Evolutionary conservation across 495 filamentous ascomycete genomes (phyloP).

Genomic region (Hypomontagnella monticulosa): DNA sequence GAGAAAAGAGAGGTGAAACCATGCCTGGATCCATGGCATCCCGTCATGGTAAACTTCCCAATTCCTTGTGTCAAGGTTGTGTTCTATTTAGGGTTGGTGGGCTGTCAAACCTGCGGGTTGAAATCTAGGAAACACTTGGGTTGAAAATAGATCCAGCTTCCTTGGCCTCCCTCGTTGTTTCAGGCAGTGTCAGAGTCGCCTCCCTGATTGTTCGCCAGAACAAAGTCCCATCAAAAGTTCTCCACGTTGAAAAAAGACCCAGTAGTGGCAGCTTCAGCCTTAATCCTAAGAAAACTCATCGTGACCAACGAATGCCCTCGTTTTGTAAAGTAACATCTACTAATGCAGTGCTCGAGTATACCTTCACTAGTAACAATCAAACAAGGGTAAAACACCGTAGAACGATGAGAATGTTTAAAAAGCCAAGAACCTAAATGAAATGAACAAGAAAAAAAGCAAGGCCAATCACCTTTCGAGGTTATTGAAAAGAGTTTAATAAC

Average conservation of each 20-base stretch:
- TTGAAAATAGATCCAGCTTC: slow-evolving; percentile 36
- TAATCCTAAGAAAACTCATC: too few species aligned
- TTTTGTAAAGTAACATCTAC: too few species aligned
- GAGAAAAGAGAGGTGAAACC: neutral
- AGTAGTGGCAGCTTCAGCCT: too few species aligned
- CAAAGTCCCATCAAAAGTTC: slow-evolving; percentile 7
- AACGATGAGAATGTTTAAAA: too few species aligned
- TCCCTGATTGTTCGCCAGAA: neutral
- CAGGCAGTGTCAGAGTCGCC: slow-evolving; percentile 32
- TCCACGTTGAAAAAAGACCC: neutral
- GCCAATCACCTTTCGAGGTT: too few species aligned
- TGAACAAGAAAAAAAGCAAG: too few species aligned
- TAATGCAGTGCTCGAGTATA: too few species aligned
- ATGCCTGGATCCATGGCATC: neutral
- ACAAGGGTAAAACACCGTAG: too few species aligned
- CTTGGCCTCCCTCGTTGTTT: slow-evolving; percentile 31
- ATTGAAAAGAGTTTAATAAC: too few species aligned
- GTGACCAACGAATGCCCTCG: too few species aligned
- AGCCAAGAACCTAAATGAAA: too few species aligned
- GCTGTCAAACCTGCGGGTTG: slow-evolving; percentile 3
- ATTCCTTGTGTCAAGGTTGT: neutral
- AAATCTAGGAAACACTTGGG: neutral
- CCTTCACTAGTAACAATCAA: too few species aligned
- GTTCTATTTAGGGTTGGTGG: slow-evolving; percentile 18
- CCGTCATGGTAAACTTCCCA: neutral